A percentile compares a stretch with the other conserved stretches of the same genome.
These are phyloP conservation scores for Xylaria sp. DNA, from an alignment of 2,329 filamentous ascomycete species.

Conservation along the genomic window DNA sequence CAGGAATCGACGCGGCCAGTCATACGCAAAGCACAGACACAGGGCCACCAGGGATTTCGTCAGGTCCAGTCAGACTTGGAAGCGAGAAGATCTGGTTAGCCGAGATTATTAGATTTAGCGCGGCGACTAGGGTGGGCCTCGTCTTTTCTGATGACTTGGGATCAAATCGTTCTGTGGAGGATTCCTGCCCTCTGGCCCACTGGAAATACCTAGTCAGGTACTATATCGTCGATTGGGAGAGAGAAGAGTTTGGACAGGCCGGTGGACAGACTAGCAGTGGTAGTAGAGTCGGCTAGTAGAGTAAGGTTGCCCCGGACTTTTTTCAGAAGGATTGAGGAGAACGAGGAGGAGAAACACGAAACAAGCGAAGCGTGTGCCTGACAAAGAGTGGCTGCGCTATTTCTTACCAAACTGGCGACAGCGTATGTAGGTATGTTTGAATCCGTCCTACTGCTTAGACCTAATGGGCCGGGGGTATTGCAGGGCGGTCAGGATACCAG, in stretches of 20 bases:
- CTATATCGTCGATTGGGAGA: conserved; percentile 9
- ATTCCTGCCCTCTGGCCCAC: conserved; percentile 21
- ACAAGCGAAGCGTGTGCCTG: background rate
- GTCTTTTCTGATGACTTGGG: conserved; percentile 25
- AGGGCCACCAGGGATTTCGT: conserved; percentile 16
- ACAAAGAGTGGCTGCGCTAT: conserved; percentile 29
- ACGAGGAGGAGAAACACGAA: conserved; percentile 10
- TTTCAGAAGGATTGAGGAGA: conserved; percentile 1
- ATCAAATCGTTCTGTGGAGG: conserved; percentile 28
- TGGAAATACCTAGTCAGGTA: conserved; percentile 6
- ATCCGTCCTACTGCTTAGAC: conserved; percentile 1
- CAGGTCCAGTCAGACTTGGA: conserved; percentile 21
- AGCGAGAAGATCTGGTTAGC: conserved; percentile 22
- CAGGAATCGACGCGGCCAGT: conserved; percentile 10
- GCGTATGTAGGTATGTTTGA: conserved; percentile 18
- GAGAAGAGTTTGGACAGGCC: background rate
- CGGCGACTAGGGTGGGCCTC: conserved; percentile 30
- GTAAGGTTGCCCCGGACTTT: conserved; percentile 1
- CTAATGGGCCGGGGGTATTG: conserved; percentile 9
- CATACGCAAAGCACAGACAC: conserved; percentile 18
- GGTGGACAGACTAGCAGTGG: conserved; percentile 11
- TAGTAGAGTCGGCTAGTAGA: conserved; percentile 15
- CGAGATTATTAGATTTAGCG: conserved; percentile 30
- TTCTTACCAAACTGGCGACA: conserved; percentile 20
- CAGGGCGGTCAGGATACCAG: conserved; percentile 18